Base-by-base conservation (phyloP, 2,329 filamentous ascomycete genomes). In the Neurospora crassa region DNA sequence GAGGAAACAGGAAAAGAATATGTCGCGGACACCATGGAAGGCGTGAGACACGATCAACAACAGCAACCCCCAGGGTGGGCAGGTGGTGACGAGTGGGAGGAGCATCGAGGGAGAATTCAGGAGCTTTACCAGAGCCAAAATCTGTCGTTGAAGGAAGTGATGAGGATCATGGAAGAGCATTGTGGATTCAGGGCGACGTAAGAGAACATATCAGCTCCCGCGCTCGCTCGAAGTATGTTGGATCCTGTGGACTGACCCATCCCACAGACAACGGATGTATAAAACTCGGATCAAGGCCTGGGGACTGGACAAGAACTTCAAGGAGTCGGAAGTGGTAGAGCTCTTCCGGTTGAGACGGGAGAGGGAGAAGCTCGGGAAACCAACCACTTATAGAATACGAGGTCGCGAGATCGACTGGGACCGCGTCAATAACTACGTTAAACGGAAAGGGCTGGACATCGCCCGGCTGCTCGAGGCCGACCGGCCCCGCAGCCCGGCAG, bases 251-350 rank as follows among this genome's bases (percentile, higher is more conserved):
- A n/a, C 41, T 40, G 18, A 42, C 67, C 1, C 45, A 14, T 16
- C 4, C 1, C 16, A 29, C 69, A 74, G 74, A 40, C 72, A 74
- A 45, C 68, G 74, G 68, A 74, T 74, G 74, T 74, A 74, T 70
- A 74, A 74, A 18, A 74, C 72, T 6, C 69, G 74, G 3, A 72
- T 74, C 41, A 74, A 74, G 41, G 69, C 71, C n/a, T 74, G 74
- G 74, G 74, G 74, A 11, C 70, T 74, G 45, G 74, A 74, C 45
- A 74, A 74, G 67, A 74, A 74, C 68, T 74, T 74, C 68, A 74
- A 74, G 59, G 71, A 74, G 67, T 72, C 71, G 18, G 74, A 74
- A 45, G 74, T 74, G 8, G 72, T 74, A 12, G 72, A 74, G 68
- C 72, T 74, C 6, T 74, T 71, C 45, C 74, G 74, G 14, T 47